Conservation (phyloP, 768 basidiomycete species). For the Chalciporus piperatus region DNA sequence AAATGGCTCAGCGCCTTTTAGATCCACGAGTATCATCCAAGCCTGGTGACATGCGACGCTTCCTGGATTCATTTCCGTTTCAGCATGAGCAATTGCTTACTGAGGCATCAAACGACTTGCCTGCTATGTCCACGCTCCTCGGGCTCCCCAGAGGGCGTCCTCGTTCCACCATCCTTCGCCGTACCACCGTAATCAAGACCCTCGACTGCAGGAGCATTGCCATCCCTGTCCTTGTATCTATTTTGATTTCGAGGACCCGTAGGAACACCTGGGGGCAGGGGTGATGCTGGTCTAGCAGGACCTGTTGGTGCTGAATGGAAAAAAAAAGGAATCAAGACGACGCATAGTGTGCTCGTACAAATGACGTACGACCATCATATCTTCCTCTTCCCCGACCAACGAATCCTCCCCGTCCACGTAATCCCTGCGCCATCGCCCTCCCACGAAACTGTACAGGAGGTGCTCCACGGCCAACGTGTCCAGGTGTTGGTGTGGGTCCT, state of each 20-base stretch:
- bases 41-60: conserved; percentile 71
- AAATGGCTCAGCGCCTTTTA: conserved; percentile 60
- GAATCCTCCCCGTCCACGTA: conserved; percentile 45
- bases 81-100: background rate
- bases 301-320: conserved; percentile 38
- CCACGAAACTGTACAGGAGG: conserved; percentile 44
- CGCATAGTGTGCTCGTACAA: background rate
- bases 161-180: conserved; percentile 39
- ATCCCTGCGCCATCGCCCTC: conserved; percentile 40
- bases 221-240: conserved; percentile 87
- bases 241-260: conserved; percentile 87
- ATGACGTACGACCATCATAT: conserved; percentile 40
- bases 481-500: conserved; percentile 29
- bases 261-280: conserved; percentile 82
- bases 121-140: conserved; percentile 64
- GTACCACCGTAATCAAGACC: conserved; percentile 84
- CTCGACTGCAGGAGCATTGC: conserved; percentile 80
- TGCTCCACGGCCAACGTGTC: conserved; percentile 29
- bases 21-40: conserved; percentile 65
- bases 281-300: conserved; percentile 76
- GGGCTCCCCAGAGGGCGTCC: conserved; percentile 64
- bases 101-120: conserved; percentile 33
- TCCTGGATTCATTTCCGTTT: conserved; percentile 42
- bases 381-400: conserved; percentile 37
- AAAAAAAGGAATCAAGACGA: conserved; percentile 2